phyloP scores from a whole-genome alignment of 2,329 filamentous ascomycete genomes.

The Colletotrichum sp. region DNA sequence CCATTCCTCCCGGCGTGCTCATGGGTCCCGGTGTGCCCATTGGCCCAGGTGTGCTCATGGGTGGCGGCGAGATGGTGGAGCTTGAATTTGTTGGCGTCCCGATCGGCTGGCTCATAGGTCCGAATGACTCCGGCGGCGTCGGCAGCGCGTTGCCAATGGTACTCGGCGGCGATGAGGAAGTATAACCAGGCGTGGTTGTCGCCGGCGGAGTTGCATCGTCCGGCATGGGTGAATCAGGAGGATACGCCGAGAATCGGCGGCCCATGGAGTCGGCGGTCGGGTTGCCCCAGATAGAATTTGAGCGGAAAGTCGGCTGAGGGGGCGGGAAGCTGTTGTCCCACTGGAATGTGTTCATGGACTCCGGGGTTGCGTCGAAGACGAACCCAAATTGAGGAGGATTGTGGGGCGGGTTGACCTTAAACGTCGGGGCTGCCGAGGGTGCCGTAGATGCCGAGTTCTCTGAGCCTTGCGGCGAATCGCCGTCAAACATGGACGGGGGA shows the following conservation, averaged over 20 bases:
- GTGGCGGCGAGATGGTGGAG: conserved; percentile 9
- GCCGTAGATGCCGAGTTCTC: conserved; percentile 39
- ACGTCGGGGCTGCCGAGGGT: conserved; percentile 37
- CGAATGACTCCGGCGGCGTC: conserved; percentile 50
- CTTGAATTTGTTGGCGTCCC: conserved; percentile 6
- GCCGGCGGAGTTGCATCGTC: conserved; percentile 41
- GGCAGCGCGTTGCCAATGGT: conserved; percentile 33
- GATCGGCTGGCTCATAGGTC: conserved; percentile 23
- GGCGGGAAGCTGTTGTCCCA: conserved; percentile 46
- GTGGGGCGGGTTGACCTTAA: conserved; percentile 52
- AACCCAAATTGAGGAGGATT: conserved; percentile 62
- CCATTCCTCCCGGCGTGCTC: neutral
- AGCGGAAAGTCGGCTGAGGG: conserved; percentile 63
- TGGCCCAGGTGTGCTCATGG: conserved; percentile 8
- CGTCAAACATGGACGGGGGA: conserved; percentile 53
- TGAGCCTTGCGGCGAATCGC: conserved; percentile 51
- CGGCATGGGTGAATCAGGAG: conserved; percentile 53
- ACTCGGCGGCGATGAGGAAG: conserved; percentile 22
- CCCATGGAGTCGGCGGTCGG: conserved; percentile 60
- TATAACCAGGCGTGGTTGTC: conserved; percentile 26
- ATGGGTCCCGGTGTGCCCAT: conserved; percentile 10
- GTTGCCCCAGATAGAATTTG: conserved; percentile 70
- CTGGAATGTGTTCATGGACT: conserved; percentile 53
- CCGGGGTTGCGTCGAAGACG: conserved; percentile 61
- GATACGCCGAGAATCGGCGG: conserved; percentile 68